Base-by-base conservation (phyloP, 768 basidiomycete species). In the Lentinula guzmanii region DNA sequence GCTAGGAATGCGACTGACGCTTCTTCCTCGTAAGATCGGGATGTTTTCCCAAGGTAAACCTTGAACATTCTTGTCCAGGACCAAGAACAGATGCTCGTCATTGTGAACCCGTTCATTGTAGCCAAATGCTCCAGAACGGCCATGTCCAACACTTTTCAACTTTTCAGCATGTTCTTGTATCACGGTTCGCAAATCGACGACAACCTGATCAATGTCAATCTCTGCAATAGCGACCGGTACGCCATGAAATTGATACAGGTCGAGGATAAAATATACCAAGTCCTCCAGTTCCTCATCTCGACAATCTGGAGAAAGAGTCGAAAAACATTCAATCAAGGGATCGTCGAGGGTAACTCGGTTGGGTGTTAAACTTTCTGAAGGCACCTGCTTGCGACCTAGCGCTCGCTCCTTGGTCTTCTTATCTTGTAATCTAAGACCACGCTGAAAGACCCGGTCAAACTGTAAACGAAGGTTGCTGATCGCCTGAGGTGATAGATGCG, bases 11-110 rank as follows among this genome's bases (percentile, higher is more conserved):
- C 97, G 88, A 69, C 92, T 95, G 69, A 98, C 83, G 58, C 94
- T 91, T 53, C 87, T 80, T 8, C 90, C 92, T 45, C 92, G 82
- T 10, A 98, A 75, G 45, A 88, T 82, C 0, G 96, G 95, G 13
- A 98, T 85, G 28, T 90, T 95, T 74, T 98, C 97, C 96, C 96
- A 98, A 2, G 97, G 95, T 60, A 98, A 79, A 0, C 86, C 85
- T 68, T 95, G 92, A 10, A 95, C 76, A 62, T 91, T 87, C 74
- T 91, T 92, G 73, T 98, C 97, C 53, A 98, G 79, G 18, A 96
- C 83, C 63, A 98, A 77, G 76, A 98, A 96, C 39, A 87, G 72
- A 69, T 98, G 96, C 45, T 85, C 79, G 66, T 91, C 89, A 5
- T 75, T 65, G 51, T 60, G 24, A 37, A 43, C 10, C 35, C 52